phyloP scores from a whole-genome alignment of 2,329 filamentous ascomycete species.

The Colletotrichum sp. region DNA sequence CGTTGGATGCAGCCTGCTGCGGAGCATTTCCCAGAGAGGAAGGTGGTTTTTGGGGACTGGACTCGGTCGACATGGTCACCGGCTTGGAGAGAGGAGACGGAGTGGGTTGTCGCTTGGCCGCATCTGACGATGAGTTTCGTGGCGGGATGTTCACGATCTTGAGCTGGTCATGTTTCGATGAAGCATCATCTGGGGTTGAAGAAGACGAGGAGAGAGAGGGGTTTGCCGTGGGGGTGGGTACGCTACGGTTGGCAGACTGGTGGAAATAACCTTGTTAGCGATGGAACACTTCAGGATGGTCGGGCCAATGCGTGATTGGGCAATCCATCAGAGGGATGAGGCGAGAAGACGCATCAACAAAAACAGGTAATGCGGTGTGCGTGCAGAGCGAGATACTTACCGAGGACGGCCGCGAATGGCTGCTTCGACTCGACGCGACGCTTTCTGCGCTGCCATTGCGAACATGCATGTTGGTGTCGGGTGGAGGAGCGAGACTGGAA shows the following conservation, averaged over 20 bases:
- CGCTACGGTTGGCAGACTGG: slow-evolving; percentile 66
- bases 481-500: slow-evolving; percentile 27
- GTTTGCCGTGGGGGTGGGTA: slow-evolving; percentile 57
- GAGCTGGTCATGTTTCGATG: slow-evolving; percentile 56
- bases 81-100: slow-evolving; percentile 80
- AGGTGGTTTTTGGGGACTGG: slow-evolving; percentile 47
- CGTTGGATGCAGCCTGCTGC: slow-evolving; percentile 32
- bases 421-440: slow-evolving; percentile 62
- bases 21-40: slow-evolving; percentile 35
- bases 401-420: slow-evolving; percentile 66
- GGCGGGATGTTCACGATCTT: slow-evolving; percentile 64
- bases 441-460: slow-evolving; percentile 71
- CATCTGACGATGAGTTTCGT: slow-evolving; percentile 69
- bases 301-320: slow-evolving; percentile 45
- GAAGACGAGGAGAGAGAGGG: slow-evolving; percentile 58
- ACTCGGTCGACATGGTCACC: slow-evolving; percentile 64
- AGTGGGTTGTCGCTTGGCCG: slow-evolving; percentile 67
- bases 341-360: background rate
- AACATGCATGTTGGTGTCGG: slow-evolving; percentile 34
- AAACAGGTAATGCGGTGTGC: slow-evolving; percentile 8
- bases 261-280: slow-evolving; percentile 53
- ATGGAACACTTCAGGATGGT: slow-evolving; percentile 35
- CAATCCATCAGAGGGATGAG: slow-evolving; percentile 31
- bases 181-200: slow-evolving; percentile 49
- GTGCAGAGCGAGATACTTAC: slow-evolving; percentile 55